Conservation (phyloP, 208 protist genomes). For the Acanthamoeba royreba region DNA sequence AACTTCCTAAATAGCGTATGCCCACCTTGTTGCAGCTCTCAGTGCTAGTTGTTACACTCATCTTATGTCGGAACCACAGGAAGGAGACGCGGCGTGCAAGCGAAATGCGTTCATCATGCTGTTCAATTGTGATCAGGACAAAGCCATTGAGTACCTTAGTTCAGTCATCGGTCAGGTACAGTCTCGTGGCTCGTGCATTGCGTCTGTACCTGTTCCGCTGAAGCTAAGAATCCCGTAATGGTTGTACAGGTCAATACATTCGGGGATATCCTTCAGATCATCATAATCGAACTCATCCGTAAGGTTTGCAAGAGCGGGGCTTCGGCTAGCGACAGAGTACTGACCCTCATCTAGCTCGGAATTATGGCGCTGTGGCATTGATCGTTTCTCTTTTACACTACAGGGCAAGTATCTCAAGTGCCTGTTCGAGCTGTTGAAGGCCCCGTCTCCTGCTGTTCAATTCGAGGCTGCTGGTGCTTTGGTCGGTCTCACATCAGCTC, state of each 20-base stretch:
- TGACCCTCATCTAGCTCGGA: background rate
- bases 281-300: slow-evolving; percentile 83
- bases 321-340: background rate
- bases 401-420: slow-evolving; percentile 92
- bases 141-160: slow-evolving; percentile 90
- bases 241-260: slow-evolving; percentile 59
- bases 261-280: slow-evolving; percentile 91
- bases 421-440: slow-evolving; percentile 93
- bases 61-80: slow-evolving; percentile 5
- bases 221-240: background rate
- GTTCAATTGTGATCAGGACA: slow-evolving; percentile 90
- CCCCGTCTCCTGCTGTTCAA: slow-evolving; percentile 89
- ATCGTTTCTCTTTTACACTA: background rate
- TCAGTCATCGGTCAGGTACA: slow-evolving; percentile 85
- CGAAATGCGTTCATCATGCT: slow-evolving; percentile 98
- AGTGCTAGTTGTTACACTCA: background rate
- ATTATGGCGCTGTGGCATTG: background rate
- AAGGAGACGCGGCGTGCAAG: slow-evolving; percentile 88
- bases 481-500: slow-evolving; percentile 91
- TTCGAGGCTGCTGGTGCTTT: slow-evolving; percentile 94
- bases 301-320: slow-evolving; percentile 71
- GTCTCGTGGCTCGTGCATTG: background rate
- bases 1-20: slow-evolving; percentile 83
- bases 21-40: background rate
- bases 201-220: background rate